Base-by-base conservation (phyloP, 768 basidiomycete genomes). In the Calocybe gangraenosa region DNA sequence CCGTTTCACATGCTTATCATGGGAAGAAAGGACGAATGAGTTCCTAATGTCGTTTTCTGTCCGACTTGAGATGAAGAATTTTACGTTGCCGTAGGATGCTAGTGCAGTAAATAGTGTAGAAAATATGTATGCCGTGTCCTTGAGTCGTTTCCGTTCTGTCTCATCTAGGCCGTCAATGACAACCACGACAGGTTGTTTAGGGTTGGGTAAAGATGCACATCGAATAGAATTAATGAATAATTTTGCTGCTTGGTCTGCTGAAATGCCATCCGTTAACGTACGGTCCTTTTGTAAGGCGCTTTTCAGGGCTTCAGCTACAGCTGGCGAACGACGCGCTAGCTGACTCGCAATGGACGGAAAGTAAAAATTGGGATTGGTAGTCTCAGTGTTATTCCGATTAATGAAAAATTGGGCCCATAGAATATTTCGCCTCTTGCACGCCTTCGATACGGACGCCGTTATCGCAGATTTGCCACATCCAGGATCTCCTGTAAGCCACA, bases 91-190 rank as follows among this genome's bases (percentile, higher is more conserved):
- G 23, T 37, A 30, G 4, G 33, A 15, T 1, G 19, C 10, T 1
- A 53, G 48, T 6, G 20, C 32, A 2, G 39, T 17, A 30, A 51
- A 51, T n/a, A 51, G 30, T 9, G 17, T 19, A 17, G 53, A 49
- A 28, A 55, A 50, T 17, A 52, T 46, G 2, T 35, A 22, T 14
- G 49, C 51, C 8, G 47, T 51, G 8, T 30, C 15, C n/a, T 14
- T 35, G 13, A 53, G 47, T 32, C 40, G 44, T 1, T 23, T 41
- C 11, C 21, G 17, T 22, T 48, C 46, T 6, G 55, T 53, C 37
- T 55, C 54, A 35, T 55, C 54, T n/a, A 55, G 34, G 13, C 44
- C 52, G 37, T 56, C 54, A 37, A 56, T 56, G 18, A 56, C 44
- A 31, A 56, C 25, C 6, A 56, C 49, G 3, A 53, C 47, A 6